These are phyloP conservation scores for Aspergillus carbonarius DNA, from an alignment of 2,329 filamentous ascomycete species.

Conservation along the genomic window DNA sequence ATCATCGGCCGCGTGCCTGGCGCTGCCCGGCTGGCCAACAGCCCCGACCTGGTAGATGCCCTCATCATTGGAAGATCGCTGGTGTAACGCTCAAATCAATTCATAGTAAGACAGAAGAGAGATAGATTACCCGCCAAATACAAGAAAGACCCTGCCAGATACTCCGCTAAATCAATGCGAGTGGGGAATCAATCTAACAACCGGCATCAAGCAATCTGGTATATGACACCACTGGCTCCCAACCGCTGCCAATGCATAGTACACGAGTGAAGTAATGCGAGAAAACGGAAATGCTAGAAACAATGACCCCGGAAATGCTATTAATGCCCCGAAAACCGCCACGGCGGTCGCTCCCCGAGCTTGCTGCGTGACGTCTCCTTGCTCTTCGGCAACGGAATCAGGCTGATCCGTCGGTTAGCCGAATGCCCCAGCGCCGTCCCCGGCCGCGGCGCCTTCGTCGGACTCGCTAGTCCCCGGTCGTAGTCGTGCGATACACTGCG, in stretches of 20 bases:
- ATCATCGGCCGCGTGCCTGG: conserved; percentile 40
- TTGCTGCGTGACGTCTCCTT: conserved; percentile 30
- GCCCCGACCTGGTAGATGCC: conserved; percentile 39
- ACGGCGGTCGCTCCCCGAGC: conserved; percentile 36
- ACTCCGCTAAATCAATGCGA: conserved; percentile 15
- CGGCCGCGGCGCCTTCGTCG: conserved; percentile 35
- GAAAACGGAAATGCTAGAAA: conserved; percentile 10
- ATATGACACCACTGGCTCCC: conserved; percentile 17
- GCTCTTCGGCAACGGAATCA: conserved; percentile 41
- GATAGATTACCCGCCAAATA: not conserved
- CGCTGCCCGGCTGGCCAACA: conserved; percentile 37
- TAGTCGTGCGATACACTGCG: conserved; percentile 27
- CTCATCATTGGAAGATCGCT: conserved; percentile 39
- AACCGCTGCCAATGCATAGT: conserved; percentile 10
- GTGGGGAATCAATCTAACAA: conserved; percentile 22
- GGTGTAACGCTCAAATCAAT: conserved; percentile 10
- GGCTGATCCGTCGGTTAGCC: conserved; percentile 37
- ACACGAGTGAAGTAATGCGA: conserved; percentile 12
- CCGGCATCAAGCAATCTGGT: conserved; percentile 16
- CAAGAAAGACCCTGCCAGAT: not conserved
- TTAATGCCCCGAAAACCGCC: conserved; percentile 31
- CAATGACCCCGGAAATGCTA: conserved; percentile 16
- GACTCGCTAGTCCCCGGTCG: conserved; percentile 21
- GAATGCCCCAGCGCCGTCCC: conserved; percentile 43
- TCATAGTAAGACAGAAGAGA: not conserved